phyloP scores from a whole-genome alignment of 192 early-diverging fungal genomes.

The Backusella liffmaniae region DNA sequence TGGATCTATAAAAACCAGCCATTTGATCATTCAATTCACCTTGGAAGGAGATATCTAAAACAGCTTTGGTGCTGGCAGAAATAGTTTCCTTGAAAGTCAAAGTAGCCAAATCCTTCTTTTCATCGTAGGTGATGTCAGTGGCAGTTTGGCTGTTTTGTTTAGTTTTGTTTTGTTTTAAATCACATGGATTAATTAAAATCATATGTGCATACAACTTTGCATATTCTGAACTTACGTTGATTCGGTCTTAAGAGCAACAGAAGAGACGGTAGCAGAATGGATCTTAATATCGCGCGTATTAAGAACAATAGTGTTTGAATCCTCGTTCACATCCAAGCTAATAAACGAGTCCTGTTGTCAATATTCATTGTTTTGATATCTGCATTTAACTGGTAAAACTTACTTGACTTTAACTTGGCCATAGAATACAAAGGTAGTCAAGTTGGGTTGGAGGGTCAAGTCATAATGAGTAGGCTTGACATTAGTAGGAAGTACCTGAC shows the following conservation, averaged over 20 bases:
- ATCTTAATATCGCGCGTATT: slow-evolving; percentile 70
- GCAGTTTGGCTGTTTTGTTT: slow-evolving; percentile 20
- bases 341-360: not conserved
- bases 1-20: slow-evolving; percentile 93
- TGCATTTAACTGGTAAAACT: slow-evolving; percentile 9
- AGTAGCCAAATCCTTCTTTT: slow-evolving; percentile 47
- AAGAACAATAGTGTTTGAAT: slow-evolving; percentile 63
- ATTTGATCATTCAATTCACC: slow-evolving; percentile 85
- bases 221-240: slow-evolving; percentile 38
- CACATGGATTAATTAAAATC: not conserved
- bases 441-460: slow-evolving; percentile 75
- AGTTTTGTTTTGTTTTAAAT: not conserved
- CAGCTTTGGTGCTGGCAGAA: slow-evolving; percentile 52
- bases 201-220: not conserved
- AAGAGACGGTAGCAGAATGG: slow-evolving; percentile 46
- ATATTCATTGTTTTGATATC: not conserved
- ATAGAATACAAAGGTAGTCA: slow-evolving; percentile 76
- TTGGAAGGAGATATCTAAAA: slow-evolving; percentile 60
- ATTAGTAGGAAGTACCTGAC: slow-evolving; percentile 81
- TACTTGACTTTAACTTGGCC: slow-evolving; percentile 78
- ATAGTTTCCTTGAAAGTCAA: slow-evolving; percentile 62
- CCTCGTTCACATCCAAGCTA: slow-evolving; percentile 59
- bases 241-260: slow-evolving; percentile 50
- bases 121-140: slow-evolving; percentile 43
- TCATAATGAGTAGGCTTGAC: slow-evolving; percentile 85